Evolutionary conservation across 2,329 filamentous ascomycete species (phyloP).

Genomic region (Lasiodiplodia sp.): DNA sequence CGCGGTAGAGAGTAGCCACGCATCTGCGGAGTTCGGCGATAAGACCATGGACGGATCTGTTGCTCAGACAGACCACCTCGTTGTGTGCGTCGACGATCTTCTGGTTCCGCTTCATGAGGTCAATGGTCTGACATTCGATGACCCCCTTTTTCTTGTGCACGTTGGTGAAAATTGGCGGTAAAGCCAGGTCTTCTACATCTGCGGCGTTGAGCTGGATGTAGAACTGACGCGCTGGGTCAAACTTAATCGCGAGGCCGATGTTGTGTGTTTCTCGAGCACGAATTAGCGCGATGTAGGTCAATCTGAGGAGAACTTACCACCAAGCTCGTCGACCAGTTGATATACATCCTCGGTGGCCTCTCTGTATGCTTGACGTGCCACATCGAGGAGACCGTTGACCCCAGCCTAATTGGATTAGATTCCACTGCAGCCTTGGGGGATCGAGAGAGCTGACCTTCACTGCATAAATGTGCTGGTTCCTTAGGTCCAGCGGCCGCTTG

Average conservation of each 20-base stretch:
- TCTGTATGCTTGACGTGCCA: conserved; percentile 87
- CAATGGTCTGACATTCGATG: conserved; percentile 87
- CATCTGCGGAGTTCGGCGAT: conserved; percentile 75
- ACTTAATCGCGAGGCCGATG: conserved; percentile 73
- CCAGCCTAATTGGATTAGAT: conserved; percentile 64
- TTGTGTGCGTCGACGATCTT: conserved; percentile 79
- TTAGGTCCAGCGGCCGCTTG: conserved; percentile 79
- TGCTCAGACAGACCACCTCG: conserved; percentile 84
- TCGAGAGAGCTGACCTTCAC: conserved; percentile 65
- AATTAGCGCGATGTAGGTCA: conserved; percentile 12
- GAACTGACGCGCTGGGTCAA: conserved; percentile 79
- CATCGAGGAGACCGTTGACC: conserved; percentile 84
- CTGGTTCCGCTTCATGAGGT: conserved; percentile 78
- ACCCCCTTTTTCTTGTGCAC: conserved; percentile 73
- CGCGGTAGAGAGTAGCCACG: conserved; percentile 77
- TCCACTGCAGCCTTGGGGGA: not conserved
- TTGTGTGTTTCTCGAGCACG: conserved; percentile 55
- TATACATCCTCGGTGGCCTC: conserved; percentile 83
- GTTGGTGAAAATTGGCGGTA: conserved; percentile 81
- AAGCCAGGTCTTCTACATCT: conserved; percentile 66
- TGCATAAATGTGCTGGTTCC: conserved; percentile 90
- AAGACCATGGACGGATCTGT: conserved; percentile 75
- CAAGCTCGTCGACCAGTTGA: conserved; percentile 72
- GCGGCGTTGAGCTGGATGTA: conserved; percentile 72
- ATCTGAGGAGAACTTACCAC: conserved; percentile 56